A percentile compares a stretch with the other conserved stretches of the same genome.
These are phyloP conservation scores for Gymnopilus junonius DNA, from an alignment of 768 basidiomycete genomes.

Conservation along the genomic window DNA sequence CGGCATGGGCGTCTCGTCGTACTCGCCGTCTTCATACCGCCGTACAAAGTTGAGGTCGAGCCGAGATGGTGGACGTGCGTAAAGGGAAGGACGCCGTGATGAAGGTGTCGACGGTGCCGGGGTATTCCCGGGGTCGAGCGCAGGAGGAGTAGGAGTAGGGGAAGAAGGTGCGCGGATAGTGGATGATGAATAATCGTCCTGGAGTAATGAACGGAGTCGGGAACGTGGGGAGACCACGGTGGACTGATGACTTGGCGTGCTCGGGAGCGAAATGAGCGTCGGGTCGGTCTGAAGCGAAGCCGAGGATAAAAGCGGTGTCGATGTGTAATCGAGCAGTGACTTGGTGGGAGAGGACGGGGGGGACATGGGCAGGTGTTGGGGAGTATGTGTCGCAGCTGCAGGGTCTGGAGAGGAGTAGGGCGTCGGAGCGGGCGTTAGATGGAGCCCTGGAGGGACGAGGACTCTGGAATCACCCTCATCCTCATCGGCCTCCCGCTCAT, in stretches of 20 bases:
- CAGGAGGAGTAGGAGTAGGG: background rate
- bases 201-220: background rate
- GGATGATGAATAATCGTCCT: background rate
- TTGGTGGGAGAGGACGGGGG: background rate
- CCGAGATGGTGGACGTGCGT: background rate
- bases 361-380: background rate
- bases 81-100: background rate
- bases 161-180: background rate
- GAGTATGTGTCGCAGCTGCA: background rate
- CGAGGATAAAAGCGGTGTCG: background rate
- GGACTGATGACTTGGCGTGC: background rate
- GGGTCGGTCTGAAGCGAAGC: background rate
- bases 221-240: background rate
- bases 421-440: background rate
- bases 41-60: background rate
- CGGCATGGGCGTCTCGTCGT: constrained; percentile 11
- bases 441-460: background rate
- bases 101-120: background rate
- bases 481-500: too few species aligned
- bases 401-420: background rate
- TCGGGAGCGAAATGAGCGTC: background rate
- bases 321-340: background rate
- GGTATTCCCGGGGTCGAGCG: too few species aligned
- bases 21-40: background rate
- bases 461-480: background rate